Conservation (phyloP, 139 green algal genomes). For the Raphidocelis subcapitata region DNA sequence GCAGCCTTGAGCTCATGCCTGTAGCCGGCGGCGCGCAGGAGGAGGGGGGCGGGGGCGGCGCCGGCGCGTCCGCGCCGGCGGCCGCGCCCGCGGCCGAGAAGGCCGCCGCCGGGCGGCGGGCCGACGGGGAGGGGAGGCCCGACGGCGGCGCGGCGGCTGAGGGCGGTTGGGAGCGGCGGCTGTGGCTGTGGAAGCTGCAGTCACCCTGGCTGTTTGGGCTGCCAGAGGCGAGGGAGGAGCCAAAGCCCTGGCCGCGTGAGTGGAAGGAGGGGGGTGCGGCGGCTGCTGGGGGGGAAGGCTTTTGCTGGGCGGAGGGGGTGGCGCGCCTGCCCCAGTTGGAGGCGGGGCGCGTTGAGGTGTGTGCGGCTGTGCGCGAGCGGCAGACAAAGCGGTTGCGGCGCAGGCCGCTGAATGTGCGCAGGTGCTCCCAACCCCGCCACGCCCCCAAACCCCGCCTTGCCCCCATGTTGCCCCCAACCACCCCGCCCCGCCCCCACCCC, state of each 20-base stretch:
- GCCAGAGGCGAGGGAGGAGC: conserved; percentile 9
- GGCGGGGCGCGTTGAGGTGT: no score
- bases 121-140: neutral
- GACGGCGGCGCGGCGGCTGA: no score
- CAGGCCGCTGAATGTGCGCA: no score
- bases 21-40: neutral
- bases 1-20: conserved; percentile 35
- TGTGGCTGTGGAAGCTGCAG: conserved; percentile 37
- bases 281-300: no score
- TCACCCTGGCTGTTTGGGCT: conserved; percentile 39
- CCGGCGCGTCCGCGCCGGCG: neutral
- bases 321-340: no score
- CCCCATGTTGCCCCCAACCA: no score
- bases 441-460: no score
- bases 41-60: neutral
- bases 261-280: no score
- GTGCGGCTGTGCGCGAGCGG: no score
- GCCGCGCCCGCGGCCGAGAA: neutral
- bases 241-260: neutral
- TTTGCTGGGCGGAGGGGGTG: no score
- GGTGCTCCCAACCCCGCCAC: no score
- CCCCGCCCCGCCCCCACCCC: neutral
- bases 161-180: conserved; percentile 5
- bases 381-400: no score
- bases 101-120: neutral